Percentiles rank a stretch among this genome's conserved stretches.
These are phyloP conservation scores for Juglanconis oblonga DNA, from an alignment of 2,329 filamentous ascomycete genomes.

Conservation along the genomic window DNA sequence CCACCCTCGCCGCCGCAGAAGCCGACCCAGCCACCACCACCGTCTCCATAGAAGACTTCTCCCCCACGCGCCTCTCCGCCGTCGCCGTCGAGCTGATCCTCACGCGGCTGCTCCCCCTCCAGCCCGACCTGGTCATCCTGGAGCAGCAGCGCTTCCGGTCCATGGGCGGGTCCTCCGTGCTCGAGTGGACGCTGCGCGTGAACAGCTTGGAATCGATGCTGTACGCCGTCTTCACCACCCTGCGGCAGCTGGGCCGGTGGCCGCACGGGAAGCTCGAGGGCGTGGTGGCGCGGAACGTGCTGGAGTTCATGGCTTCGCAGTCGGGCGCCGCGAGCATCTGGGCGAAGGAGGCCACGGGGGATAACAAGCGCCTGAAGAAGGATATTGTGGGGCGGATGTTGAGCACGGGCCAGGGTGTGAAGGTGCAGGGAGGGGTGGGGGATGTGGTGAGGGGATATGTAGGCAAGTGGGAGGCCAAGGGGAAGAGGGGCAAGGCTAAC, in stretches of 20 bases:
- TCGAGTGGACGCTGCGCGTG: slow-evolving; percentile 80
- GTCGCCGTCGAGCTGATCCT: slow-evolving; percentile 31
- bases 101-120: slow-evolving; percentile 40
- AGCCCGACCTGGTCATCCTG: slow-evolving; percentile 70
- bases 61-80: slow-evolving; percentile 32
- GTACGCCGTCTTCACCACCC: slow-evolving; percentile 63
- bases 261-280: slow-evolving; percentile 31
- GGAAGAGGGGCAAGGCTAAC: slow-evolving; percentile 22
- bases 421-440: slow-evolving; percentile 29
- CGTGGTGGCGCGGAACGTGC: slow-evolving; percentile 56
- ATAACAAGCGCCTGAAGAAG: slow-evolving; percentile 61
- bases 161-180: slow-evolving; percentile 60
- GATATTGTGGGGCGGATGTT: slow-evolving; percentile 58
- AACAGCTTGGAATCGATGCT: slow-evolving; percentile 82
- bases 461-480: slow-evolving; percentile 21
- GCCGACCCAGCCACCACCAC: neutral
- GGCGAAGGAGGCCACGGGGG: slow-evolving; percentile 38
- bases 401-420: slow-evolving; percentile 24
- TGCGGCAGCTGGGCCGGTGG: slow-evolving; percentile 44
- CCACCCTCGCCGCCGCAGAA: neutral
- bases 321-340: slow-evolving; percentile 19
- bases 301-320: slow-evolving; percentile 25
- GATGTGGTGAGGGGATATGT: slow-evolving; percentile 32
- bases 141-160: slow-evolving; percentile 61
- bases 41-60: slow-evolving; percentile 26